phyloP scores from a whole-genome alignment of 2,329 filamentous ascomycete species.

The Zelopaecilomyces penicillatus region DNA sequence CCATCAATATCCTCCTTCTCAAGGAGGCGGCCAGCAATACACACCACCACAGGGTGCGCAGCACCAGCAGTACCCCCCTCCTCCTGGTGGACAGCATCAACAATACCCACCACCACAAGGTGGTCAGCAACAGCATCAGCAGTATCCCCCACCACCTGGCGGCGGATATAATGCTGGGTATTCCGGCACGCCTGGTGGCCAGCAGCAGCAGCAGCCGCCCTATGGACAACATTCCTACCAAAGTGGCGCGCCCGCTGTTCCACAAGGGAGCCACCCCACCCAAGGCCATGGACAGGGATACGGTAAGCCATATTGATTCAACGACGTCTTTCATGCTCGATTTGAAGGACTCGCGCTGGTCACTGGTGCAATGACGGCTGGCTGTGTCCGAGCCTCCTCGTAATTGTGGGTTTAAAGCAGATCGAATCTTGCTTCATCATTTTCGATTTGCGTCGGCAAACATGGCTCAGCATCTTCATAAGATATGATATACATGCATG shows the following conservation, averaged over 20 bases:
- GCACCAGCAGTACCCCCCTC: constrained; percentile 17
- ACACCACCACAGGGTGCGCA: constrained; percentile 1
- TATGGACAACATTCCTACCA: constrained; percentile 22
- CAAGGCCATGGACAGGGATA: constrained; percentile 6
- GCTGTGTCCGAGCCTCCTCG: too few relatives aligned
- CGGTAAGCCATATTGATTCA: constrained; percentile 4
- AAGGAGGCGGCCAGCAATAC: constrained; percentile 3
- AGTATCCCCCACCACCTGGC: constrained; percentile 1
- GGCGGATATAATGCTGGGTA: constrained; percentile 23
- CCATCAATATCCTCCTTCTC: constrained; percentile 1
- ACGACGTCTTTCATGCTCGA: too few relatives aligned
- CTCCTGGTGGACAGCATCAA: constrained; percentile 9
- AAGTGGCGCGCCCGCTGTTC: constrained; percentile 14
- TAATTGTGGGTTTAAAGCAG: too few relatives aligned
- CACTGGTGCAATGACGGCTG: too few relatives aligned
- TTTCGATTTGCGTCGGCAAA: too few relatives aligned
- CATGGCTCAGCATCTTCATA: too few relatives aligned
- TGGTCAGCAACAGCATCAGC: too few relatives aligned
- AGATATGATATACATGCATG: too few relatives aligned
- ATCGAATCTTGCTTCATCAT: too few relatives aligned
- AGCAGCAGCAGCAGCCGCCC: constrained; percentile 11
- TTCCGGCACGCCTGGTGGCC: constrained; percentile 17
- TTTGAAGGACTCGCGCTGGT: too few relatives aligned
- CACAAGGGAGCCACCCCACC: constrained; percentile 7
- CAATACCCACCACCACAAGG: neutral